Evolutionary conservation across 768 basidiomycete genomes (phyloP).

Genomic region (Russula virescens): DNA sequence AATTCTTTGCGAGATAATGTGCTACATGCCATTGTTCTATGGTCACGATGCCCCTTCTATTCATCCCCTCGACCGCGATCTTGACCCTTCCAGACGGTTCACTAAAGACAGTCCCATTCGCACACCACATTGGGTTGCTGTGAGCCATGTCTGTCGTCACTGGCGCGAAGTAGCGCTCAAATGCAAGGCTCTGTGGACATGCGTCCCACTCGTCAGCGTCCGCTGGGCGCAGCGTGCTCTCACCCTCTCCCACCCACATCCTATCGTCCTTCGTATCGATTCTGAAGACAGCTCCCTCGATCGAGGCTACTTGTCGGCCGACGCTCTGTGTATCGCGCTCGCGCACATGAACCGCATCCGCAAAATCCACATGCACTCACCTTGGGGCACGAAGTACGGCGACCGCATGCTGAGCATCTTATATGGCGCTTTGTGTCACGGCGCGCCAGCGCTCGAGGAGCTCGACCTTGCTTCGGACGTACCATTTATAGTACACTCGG

Average conservation of each 20-base stretch:
- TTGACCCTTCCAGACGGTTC: conserved; percentile 13
- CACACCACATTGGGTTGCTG: conserved; percentile 22
- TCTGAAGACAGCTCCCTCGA: conserved; percentile 14
- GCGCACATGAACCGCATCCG: conserved; percentile 1
- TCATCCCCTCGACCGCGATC: conserved; percentile 5
- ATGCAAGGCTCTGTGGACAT: conserved; percentile 18
- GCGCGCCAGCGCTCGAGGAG: conserved; percentile 15
- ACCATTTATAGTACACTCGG: background rate
- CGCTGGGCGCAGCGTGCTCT: conserved; percentile 14
- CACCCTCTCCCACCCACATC: conserved; percentile 14
- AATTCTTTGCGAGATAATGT: conserved; percentile 19
- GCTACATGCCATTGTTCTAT: conserved; percentile 15
- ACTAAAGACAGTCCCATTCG: conserved; percentile 14
- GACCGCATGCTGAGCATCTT: conserved; percentile 13
- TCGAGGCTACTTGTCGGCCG: conserved; percentile 14
- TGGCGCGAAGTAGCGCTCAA: conserved; percentile 19
- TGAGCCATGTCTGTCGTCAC: conserved; percentile 18
- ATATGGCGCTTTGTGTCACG: background rate
- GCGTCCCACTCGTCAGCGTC: conserved; percentile 13
- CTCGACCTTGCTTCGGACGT: conserved; percentile 10
- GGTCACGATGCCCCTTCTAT: conserved; percentile 14
- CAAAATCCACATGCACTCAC: conserved; percentile 7
- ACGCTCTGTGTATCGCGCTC: conserved; percentile 8
- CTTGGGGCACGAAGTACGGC: conserved; percentile 19
- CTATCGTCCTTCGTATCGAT: conserved; percentile 11